phyloP scores from a whole-genome alignment of 768 basidiomycete genomes.

The Tulasnella calospora region DNA sequence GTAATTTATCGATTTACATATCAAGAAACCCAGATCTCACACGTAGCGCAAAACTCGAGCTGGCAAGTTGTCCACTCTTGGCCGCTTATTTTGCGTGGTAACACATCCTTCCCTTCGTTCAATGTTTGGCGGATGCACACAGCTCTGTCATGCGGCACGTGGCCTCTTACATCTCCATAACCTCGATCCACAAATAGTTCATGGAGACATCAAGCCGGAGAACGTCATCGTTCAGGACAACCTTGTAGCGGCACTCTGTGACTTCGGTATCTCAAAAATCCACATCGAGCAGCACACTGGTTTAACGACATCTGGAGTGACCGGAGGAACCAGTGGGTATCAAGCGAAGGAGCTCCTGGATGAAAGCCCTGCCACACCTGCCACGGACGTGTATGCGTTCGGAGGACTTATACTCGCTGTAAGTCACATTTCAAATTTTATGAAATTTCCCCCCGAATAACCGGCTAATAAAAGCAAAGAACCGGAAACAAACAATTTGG shows the following conservation, averaged over 20 bases:
- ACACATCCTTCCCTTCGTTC: not conserved
- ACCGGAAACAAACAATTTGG: too few relatives aligned
- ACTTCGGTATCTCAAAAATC: not conserved
- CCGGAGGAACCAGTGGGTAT: not conserved
- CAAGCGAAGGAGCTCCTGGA: not conserved
- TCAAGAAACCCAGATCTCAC: not conserved
- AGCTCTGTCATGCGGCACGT: not conserved
- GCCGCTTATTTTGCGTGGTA: not conserved
- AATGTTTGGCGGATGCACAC: too few relatives aligned
- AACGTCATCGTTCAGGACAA: not conserved
- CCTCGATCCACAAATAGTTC: not conserved
- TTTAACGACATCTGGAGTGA: not conserved
- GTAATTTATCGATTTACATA: not conserved
- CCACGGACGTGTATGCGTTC: constrained; percentile 10
- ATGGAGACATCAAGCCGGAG: not conserved
- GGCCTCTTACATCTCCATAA: not conserved
- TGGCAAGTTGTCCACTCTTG: not conserved
- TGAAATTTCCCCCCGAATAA: too few relatives aligned
- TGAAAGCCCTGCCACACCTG: not conserved
- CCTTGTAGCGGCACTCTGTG: not conserved
- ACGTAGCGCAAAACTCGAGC: not conserved
- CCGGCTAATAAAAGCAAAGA: too few relatives aligned
- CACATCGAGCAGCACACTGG: not conserved
- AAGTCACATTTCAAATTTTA: too few relatives aligned
- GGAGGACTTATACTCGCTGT: not conserved